Base-by-base conservation (phyloP, 148 eudicot species). In the Rhododendron simsii region DNA sequence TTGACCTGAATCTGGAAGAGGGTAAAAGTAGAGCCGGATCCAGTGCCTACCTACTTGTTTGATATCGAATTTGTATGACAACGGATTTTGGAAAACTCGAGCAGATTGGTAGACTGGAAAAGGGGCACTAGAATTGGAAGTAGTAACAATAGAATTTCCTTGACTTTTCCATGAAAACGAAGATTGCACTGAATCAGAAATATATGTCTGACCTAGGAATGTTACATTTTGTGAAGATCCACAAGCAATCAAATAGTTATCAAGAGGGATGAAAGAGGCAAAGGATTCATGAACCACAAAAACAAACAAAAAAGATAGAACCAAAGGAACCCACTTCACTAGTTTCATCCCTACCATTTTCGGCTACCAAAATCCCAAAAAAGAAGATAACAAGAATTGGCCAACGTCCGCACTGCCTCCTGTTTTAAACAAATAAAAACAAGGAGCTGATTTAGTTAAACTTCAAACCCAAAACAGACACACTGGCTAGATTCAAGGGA, bases 11-110 rank as follows among this genome's bases (percentile, higher is more conserved):
- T 81, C 87, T 0, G 98, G 87, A 81, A 95, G 45, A 9, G 99
- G 99, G 84, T 89, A 92, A 84, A 98, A 93, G 83, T 98, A 93
- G 20, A 98, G 95, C 61, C 99, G 93, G 84, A 98, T 84, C 99
- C 99, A 98, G 90, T 98, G 99, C 84, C 94, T 90, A 26, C 99
- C 98, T 83, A 92, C 89, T 86, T 92, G 88, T 88, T 91, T 84
- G 78, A 98, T 93, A 47, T 91, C 81, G 73, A 98, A 98, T 81
- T 87, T 90, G 82, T 94, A 98, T 48, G 92, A 90, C 1, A 92
- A 88, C 28, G 90, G 90, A 47, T 37, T 59, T 0, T 87, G 81
- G 85, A 95, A 98, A 81, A 98, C 83, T 85, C 98, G 85, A 26
- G 96, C 98, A 63, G 98, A 92, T 78, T 91, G 92, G 39, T 93